These are phyloP conservation scores for Penicillium palitans DNA, from an alignment of 2,329 filamentous ascomycete species.

Conservation along the genomic window DNA sequence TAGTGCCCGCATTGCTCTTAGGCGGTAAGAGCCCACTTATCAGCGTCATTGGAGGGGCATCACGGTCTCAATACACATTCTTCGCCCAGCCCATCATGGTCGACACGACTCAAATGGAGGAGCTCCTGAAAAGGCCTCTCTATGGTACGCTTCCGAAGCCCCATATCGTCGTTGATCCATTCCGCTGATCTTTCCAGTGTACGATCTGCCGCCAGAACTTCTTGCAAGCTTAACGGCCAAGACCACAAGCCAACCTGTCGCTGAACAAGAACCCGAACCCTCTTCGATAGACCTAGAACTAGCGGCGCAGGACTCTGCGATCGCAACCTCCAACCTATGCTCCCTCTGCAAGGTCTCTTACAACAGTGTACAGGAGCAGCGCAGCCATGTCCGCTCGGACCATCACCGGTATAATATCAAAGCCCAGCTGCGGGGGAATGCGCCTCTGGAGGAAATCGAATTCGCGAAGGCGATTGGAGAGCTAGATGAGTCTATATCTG, in stretches of 20 bases:
- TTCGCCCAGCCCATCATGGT: conserved; percentile 20
- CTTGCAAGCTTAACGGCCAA: conserved; percentile 66
- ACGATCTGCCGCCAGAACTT: conserved; percentile 76
- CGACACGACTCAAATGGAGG: conserved; percentile 31
- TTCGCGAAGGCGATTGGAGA: conserved; percentile 85
- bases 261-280: conserved; percentile 25
- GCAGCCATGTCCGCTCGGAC: conserved; percentile 83
- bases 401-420: conserved; percentile 94
- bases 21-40: conserved; percentile 21
- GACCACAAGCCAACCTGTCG: conserved; percentile 41
- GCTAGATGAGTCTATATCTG: conserved; percentile 89
- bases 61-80: conserved; percentile 11
- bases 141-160: conserved; percentile 44
- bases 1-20: conserved; percentile 11
- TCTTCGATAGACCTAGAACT: conserved; percentile 31
- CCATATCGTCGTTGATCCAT: background rate
- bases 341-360: conserved; percentile 76
- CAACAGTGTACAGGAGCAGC: conserved; percentile 72
- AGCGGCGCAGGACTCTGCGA: conserved; percentile 43
- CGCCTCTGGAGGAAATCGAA: conserved; percentile 72
- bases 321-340: conserved; percentile 68
- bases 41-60: conserved; percentile 25
- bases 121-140: conserved; percentile 50
- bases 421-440: conserved; percentile 75
- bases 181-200: conserved; percentile 58